These are phyloP conservation scores for Albifimbria verrucaria DNA, from an alignment of 2,329 filamentous ascomycete species.

Conservation along the genomic window DNA sequence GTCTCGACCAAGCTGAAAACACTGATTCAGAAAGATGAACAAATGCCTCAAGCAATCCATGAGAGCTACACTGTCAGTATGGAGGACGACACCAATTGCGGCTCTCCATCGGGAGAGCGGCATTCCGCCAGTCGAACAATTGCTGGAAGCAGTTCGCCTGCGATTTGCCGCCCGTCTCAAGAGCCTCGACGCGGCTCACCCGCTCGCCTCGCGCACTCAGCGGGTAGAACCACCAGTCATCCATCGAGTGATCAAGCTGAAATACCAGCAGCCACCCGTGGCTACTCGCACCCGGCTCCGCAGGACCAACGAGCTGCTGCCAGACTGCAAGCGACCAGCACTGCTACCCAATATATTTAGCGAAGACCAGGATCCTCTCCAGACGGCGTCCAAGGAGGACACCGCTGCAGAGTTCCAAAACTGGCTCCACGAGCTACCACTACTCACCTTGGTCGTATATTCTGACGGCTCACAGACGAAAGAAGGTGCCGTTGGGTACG, in stretches of 20 bases:
- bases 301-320: constrained; percentile 7
- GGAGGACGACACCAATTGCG: constrained; percentile 7
- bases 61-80: constrained; percentile 8
- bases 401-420: constrained; percentile 6
- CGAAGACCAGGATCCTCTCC: not conserved
- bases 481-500: constrained; percentile 7
- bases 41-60: constrained; percentile 5
- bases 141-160: constrained; percentile 8
- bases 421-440: constrained; percentile 5
- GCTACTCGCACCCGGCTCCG: constrained; percentile 6
- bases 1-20: constrained; percentile 1
- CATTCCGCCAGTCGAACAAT: constrained; percentile 4
- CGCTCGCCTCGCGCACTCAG: constrained; percentile 9
- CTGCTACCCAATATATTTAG: not conserved
- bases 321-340: constrained; percentile 1
- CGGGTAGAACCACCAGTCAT: constrained; percentile 1
- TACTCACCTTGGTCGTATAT: constrained; percentile 8
- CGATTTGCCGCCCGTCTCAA: constrained; percentile 12
- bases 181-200: constrained; percentile 12
- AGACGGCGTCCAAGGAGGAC: constrained; percentile 10
- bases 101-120: constrained; percentile 8
- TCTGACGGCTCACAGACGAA: constrained; percentile 9
- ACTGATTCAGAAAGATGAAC: constrained; percentile 7
- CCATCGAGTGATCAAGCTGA: constrained; percentile 7
- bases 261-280: constrained; percentile 5